Evolutionary conservation across 345 rosid genomes (phyloP), one percentile per base, ranked within the genome.

Genomic region (Trapa bicornis): DNA sequence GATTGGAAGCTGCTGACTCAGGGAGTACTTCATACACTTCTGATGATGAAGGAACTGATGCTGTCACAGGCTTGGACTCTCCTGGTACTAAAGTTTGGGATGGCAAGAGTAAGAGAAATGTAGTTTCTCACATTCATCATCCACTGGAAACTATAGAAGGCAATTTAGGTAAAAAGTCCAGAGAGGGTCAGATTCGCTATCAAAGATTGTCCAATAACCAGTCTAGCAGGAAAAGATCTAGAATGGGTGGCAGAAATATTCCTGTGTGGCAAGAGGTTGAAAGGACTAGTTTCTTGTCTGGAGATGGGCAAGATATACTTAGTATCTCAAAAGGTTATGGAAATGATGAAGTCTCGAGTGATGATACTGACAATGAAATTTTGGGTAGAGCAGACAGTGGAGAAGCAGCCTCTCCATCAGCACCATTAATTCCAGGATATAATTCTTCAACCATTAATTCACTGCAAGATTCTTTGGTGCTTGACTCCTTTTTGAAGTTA

Each of bases 1-100:
- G 17, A 58, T 63, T 68, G 37, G 81, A 77, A 67, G 84, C 71
- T 67, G 74, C 38, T 67, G 87, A 87, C 70, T 82, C 85, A 58
- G 84, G 79, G 73, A 84, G 76, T 76, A 88, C 81, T 68, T 83
- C 86, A 43, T 76, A 76, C 72, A 89, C 93, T 71, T 91, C 96
- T 53, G 93, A 85, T 73, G 96, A 89, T 70, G 97, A 91, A 65
- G 96, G 89, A 82, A 77, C 85, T 0, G 83, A 67, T 68, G 63
- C 75, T 45, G 68, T 84, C 62, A 87, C 83, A 16, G 99, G 99
- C 75, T 84, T 95, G 74, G 96, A 75, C 76, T 83, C 91, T 75
- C 96, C 96, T 53, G 97, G 85, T 75, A 95, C 89, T 66, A 87
- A 84, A 80, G 97, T 95, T 79, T 95, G 99, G 99, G 96, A 95